Evolutionary conservation across 768 basidiomycete species (phyloP).

Genomic region (Lentinus tigrinus): DNA sequence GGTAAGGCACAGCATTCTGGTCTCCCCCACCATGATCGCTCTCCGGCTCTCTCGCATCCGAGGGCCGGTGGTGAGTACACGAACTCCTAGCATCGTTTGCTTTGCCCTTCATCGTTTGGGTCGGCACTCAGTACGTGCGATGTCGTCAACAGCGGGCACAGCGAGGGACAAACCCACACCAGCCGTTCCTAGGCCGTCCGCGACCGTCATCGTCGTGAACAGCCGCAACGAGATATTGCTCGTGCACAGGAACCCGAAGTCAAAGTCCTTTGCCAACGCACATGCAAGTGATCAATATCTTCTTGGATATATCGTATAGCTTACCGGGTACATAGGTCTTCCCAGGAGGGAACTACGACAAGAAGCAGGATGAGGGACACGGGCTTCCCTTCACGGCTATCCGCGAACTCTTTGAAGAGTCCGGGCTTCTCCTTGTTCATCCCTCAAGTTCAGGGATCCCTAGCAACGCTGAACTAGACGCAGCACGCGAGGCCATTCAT

Average conservation of each 20-base stretch:
- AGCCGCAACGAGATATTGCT: slow-evolving; percentile 64
- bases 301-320: neutral
- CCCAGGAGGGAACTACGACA: slow-evolving; percentile 71
- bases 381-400: slow-evolving; percentile 59
- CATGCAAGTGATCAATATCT: slow-evolving; percentile 44
- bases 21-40: neutral
- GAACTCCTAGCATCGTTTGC: neutral
- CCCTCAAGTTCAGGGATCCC: slow-evolving; percentile 24
- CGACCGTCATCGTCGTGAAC: slow-evolving; percentile 67
- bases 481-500: slow-evolving; percentile 57
- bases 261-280: slow-evolving; percentile 63
- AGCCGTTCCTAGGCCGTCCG: slow-evolving; percentile 53
- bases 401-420: slow-evolving; percentile 77
- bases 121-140: neutral
- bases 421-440: slow-evolving; percentile 63
- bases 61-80: neutral
- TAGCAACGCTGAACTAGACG: slow-evolving; percentile 44
- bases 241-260: slow-evolving; percentile 66
- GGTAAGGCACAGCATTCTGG: neutral
- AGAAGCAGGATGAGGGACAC: slow-evolving; percentile 51
- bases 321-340: slow-evolving; percentile 56
- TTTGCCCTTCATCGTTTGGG: neutral
- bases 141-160: neutral
- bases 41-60: neutral
- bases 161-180: neutral